Conservation (phyloP, 257 asterid species). For the Voacanga thouarsii region DNA sequence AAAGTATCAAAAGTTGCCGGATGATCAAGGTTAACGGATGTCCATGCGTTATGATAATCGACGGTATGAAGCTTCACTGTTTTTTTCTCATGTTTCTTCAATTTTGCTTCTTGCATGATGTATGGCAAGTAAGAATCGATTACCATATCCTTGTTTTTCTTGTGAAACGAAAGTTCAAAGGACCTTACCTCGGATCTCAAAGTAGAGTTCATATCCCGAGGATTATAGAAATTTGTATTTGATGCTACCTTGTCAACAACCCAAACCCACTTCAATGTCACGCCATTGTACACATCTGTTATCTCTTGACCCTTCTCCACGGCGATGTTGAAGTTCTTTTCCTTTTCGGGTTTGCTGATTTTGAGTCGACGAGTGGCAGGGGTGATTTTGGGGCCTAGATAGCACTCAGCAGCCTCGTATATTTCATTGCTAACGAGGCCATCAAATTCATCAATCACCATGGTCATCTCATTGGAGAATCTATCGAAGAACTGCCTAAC, state of each 20-base stretch:
- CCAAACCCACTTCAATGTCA: constrained; percentile 54
- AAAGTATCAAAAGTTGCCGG: constrained; percentile 56
- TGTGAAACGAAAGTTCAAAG: constrained; percentile 59
- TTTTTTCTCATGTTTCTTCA: constrained; percentile 37
- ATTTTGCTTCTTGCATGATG: constrained; percentile 26
- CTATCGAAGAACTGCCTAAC: constrained; percentile 28
- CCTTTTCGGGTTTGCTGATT: constrained; percentile 52
- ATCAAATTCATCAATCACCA: constrained; percentile 57
- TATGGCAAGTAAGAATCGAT: constrained; percentile 43
- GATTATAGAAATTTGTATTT: constrained; percentile 26
- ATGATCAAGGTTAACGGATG: constrained; percentile 55
- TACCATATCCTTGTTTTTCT: constrained; percentile 35
- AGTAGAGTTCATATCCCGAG: constrained; percentile 35
- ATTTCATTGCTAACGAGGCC: constrained; percentile 47
- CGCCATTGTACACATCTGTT: constrained; percentile 34
- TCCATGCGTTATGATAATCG: constrained; percentile 4
- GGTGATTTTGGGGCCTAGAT: constrained; percentile 44
- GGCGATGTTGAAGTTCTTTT: constrained; percentile 32
- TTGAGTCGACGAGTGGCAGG: constrained; percentile 46
- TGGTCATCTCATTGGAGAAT: constrained; percentile 47
- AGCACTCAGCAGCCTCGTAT: constrained; percentile 54
- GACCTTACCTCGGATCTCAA: constrained; percentile 43
- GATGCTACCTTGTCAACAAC: constrained; percentile 20
- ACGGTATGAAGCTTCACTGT: constrained; percentile 17
- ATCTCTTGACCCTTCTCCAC: constrained; percentile 48